phyloP scores from a whole-genome alignment of 1,284 basidiomycete genomes.

The Ceratobasidium papillatum region DNA sequence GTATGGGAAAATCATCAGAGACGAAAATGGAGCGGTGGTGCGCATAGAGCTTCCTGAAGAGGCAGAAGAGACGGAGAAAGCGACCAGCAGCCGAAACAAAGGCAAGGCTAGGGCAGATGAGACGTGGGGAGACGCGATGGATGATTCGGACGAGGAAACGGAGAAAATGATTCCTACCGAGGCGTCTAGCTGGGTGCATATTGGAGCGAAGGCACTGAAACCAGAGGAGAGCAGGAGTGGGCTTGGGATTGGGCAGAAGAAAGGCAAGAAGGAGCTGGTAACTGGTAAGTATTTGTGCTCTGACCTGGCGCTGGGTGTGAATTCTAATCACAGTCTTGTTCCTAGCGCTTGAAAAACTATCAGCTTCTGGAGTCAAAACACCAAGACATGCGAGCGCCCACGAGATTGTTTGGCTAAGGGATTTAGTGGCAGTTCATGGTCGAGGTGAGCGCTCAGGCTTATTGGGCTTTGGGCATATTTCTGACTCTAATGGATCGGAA shows the following conservation, averaged over 20 bases:
- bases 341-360: conserved; percentile 60
- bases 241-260: conserved; percentile 41
- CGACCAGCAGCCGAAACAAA: conserved; percentile 40
- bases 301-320: too few species aligned
- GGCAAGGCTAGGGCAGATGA: conserved; percentile 4
- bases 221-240: neutral
- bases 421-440: conserved; percentile 76
- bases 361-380: conserved; percentile 58
- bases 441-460: conserved; percentile 8
- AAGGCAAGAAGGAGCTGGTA: conserved; percentile 48
- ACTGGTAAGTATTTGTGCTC: neutral
- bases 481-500: conserved; percentile 46
- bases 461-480: neutral
- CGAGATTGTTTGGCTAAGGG: conserved; percentile 73
- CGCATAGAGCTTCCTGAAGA: conserved; percentile 76
- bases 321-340: conserved; percentile 43
- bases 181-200: conserved; percentile 35
- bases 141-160: conserved; percentile 7
- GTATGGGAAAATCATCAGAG: conserved; percentile 86
- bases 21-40: conserved; percentile 81
- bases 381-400: conserved; percentile 73
- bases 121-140: conserved; percentile 51
- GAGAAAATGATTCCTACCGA: conserved; percentile 31
- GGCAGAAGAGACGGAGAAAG: conserved; percentile 47
- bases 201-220: neutral